A percentile compares a stretch with the other conserved stretches of the same genome.
These are phyloP conservation scores for Sarocladium oryzae DNA, from an alignment of 2,329 filamentous ascomycete genomes.

Conservation along the genomic window DNA sequence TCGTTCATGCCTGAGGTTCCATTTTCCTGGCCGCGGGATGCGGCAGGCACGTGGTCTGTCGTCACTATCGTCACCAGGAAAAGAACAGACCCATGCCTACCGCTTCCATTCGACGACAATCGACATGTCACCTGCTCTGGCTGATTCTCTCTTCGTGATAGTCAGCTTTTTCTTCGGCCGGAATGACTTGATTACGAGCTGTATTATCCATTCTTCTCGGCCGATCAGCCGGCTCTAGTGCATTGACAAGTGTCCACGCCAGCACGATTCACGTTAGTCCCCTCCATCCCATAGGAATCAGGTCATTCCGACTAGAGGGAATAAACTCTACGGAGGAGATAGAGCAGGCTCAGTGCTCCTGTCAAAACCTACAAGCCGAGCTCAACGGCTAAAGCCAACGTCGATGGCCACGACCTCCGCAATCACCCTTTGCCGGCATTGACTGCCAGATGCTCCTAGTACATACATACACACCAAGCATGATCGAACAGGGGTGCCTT, in stretches of 20 bases:
- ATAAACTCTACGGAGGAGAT: no score
- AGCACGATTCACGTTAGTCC: neutral
- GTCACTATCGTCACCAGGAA: neutral
- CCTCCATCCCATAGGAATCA: neutral
- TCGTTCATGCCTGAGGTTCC: neutral
- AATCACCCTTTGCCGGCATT: no score
- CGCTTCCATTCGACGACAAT: neutral
- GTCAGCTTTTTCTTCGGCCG: neutral
- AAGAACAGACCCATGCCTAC: neutral
- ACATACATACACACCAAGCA: no score
- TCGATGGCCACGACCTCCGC: no score
- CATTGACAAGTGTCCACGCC: neutral
- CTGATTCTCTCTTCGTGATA: neutral
- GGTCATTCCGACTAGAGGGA: no score
- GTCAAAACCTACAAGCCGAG: no score
- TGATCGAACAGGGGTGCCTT: no score
- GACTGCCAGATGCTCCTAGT: no score
- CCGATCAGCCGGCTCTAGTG: neutral
- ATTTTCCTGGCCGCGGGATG: neutral
- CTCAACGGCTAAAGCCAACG: no score
- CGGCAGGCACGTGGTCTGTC: neutral
- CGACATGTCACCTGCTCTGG: neutral
- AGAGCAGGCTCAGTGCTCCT: no score
- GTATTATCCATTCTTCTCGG: no score
- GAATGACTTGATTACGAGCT: neutral